Percentiles rank a stretch among this genome's conserved stretches.
Conservation (phyloP, 352 stramenopile species). For the Pythium pyrilobum region DNA sequence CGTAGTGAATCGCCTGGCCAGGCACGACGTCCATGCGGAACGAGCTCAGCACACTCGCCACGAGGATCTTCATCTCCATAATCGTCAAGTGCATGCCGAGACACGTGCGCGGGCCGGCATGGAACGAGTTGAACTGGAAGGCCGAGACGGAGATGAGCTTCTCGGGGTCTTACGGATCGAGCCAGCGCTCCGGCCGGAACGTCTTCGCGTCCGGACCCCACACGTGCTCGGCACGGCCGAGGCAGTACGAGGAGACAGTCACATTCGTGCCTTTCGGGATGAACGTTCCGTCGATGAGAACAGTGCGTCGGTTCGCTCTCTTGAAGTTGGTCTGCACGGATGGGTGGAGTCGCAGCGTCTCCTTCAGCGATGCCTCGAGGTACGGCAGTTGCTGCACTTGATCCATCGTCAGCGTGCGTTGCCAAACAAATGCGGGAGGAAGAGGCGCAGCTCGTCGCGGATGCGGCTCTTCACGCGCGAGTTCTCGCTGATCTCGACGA, state of each 20-base stretch:
- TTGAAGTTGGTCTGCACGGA: conserved; percentile 46
- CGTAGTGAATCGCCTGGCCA: conserved; percentile 13
- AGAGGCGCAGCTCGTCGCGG: conserved; percentile 24
- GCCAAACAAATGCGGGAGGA: conserved; percentile 9
- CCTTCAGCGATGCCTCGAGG: conserved; percentile 27
- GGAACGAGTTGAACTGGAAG: conserved; percentile 26
- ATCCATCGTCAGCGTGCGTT: conserved; percentile 11
- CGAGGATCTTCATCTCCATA: conserved; percentile 45
- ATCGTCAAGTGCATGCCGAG: conserved; percentile 41
- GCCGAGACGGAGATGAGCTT: background rate
- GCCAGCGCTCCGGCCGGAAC: conserved; percentile 33
- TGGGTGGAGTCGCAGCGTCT: conserved; percentile 65
- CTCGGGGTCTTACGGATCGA: conserved; percentile 20
- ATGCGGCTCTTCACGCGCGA: conserved; percentile 35
- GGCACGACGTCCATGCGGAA: conserved; percentile 28
- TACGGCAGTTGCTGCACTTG: conserved; percentile 17
- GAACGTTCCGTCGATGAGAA: conserved; percentile 37
- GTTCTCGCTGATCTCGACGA: conserved; percentile 46
- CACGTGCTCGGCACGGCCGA: conserved; percentile 24
- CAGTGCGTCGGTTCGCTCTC: conserved; percentile 21
- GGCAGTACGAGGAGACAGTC: conserved; percentile 23
- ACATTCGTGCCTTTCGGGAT: conserved; percentile 21
- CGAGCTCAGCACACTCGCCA: conserved; percentile 29
- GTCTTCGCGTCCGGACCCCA: conserved; percentile 27
- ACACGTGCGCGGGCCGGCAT: conserved; percentile 34